phyloP scores from a whole-genome alignment of 257 asterid species.

The Nicotiana noctiflora region DNA sequence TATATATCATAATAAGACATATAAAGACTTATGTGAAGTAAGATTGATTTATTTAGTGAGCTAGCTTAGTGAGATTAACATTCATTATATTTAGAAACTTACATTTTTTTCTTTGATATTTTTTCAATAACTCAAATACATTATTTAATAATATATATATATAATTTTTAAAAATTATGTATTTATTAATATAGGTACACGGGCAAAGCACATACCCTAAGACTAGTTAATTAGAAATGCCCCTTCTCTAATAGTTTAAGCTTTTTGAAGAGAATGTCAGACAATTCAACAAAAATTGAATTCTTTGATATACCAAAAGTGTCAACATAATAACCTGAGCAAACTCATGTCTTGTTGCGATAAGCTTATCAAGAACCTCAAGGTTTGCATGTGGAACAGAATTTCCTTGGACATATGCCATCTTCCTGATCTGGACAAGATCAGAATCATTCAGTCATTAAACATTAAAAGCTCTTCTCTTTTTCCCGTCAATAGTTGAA shows the following conservation, averaged over 20 bases:
- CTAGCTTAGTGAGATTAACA: too few relatives aligned
- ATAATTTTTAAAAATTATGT: too few relatives aligned
- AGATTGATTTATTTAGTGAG: too few relatives aligned
- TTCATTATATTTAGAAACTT: too few relatives aligned
- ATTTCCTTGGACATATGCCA: constrained; percentile 74
- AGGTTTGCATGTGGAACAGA: constrained; percentile 79
- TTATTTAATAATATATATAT: too few relatives aligned
- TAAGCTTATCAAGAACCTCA: constrained; percentile 74
- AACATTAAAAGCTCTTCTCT: neutral
- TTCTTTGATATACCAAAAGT: constrained; percentile 1
- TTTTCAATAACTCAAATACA: too few relatives aligned
- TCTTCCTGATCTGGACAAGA: constrained; percentile 68
- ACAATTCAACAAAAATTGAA: neutral
- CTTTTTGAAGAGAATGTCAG: neutral
- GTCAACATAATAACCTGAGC: constrained; percentile 56
- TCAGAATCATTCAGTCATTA: neutral
- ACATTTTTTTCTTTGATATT: too few relatives aligned
- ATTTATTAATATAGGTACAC: too few relatives aligned
- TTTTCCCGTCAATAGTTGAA: neutral
- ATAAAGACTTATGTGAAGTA: too few relatives aligned
- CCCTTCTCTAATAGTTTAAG: neutral
- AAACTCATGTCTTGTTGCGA: constrained; percentile 85
- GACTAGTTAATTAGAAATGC: neutral
- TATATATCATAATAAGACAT: too few relatives aligned
- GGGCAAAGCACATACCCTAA: too few relatives aligned